Evolutionary conservation across 2,329 filamentous ascomycete genomes (phyloP).

Genomic region (Penicillium sp.): DNA sequence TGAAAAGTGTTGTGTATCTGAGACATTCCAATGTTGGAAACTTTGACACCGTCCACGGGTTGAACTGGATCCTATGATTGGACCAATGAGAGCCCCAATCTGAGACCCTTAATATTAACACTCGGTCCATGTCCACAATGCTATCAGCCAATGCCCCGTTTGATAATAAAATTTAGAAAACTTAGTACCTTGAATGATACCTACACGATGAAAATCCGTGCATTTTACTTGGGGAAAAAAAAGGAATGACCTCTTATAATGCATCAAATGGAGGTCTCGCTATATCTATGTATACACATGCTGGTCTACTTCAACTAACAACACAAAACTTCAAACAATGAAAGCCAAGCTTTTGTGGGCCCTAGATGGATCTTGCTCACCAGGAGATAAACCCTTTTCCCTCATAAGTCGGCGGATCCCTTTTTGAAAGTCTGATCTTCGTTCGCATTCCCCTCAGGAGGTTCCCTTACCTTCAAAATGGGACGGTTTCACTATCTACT

Average conservation of each 20-base stretch:
- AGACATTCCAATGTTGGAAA: background rate
- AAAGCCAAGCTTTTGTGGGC: conserved; percentile 1
- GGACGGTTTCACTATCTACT: conserved; percentile 10
- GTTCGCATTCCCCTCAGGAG: background rate
- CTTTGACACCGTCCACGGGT: background rate
- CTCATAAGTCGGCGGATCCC: background rate
- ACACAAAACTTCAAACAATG: background rate
- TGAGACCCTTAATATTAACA: conserved; percentile 1
- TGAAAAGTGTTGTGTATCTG: background rate
- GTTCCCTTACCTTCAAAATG: conserved; percentile 2
- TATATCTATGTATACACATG: background rate
- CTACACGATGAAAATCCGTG: no score
- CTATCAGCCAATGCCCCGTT: background rate
- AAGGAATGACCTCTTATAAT: background rate
- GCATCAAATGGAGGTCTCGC: no score
- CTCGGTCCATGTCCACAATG: background rate
- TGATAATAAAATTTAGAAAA: background rate
- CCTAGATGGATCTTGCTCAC: background rate
- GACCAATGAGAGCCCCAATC: background rate
- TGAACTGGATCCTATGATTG: background rate
- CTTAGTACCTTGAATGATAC: background rate
- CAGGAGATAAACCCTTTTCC: background rate
- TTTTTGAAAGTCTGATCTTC: background rate
- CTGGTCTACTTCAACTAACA: background rate
- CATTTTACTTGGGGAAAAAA: background rate